Base-by-base conservation (phyloP, 176 grass and related monocot species). In the Chloris gayana region DNA sequence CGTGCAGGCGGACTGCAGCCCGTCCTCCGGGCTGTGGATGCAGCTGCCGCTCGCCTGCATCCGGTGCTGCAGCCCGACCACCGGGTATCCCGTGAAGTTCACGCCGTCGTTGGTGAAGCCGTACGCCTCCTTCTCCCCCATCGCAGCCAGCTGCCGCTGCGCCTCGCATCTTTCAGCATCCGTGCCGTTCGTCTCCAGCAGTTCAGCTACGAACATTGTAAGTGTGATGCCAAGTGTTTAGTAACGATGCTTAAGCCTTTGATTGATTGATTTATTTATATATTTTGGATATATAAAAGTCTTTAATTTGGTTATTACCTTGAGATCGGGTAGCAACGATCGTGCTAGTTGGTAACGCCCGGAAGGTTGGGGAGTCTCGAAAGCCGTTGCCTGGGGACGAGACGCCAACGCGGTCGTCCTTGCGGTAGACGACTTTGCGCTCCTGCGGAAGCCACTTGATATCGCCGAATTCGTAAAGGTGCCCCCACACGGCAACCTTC, bases 41-140 rank as follows among this genome's bases (percentile, higher is more conserved):
- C 90, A 92, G 0, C 44, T 14, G 5, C 86, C 83, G 0, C 70
- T 75, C 4, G 87, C 27, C 37, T 92, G 90, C 21, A 92, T 75
- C 22, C 81, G 76, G 79, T 89, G 66, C 34, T 92, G 90, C 33
- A 61, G 72, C 15, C 90, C 89, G 0, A 91, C 49, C 17, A 91
- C 85, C 3, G 89, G 85, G 59, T 88, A 91, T 21, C 89, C 89
- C 0, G 83, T 87, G 90, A 92, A 92, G 45, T 53, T 25, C 7
- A 26, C 29, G 45, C 76, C 76, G 8, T 79, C 76, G 76, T 79
- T 79, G 22, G 76, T 79, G 76, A 67, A 53, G 7, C 76, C 76
- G 63, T 51, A 78, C 1, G 21, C 62, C 22, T 53, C 27, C 13
- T 26, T 44, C 63, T 79, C 62, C 30, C 19, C 67, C 13, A 8